Evolutionary conservation across 805 yeast genomes (phyloP).

Genomic region (Yarrowia yakushimensis): DNA sequence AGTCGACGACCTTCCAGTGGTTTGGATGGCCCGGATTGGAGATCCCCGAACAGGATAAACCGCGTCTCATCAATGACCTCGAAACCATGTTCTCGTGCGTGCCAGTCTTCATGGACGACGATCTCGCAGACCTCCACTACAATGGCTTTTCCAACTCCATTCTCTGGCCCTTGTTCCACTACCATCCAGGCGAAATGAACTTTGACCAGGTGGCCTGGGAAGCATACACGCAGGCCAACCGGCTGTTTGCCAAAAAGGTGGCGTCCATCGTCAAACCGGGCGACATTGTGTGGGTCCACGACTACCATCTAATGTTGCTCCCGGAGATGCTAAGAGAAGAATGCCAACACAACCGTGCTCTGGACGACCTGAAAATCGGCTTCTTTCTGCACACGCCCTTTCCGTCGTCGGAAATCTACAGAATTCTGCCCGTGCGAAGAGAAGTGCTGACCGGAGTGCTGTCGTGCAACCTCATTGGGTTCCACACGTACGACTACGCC

Average conservation of each 20-base stretch:
- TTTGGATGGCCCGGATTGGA: slow-evolving; percentile 98
- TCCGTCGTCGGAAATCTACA: slow-evolving; percentile 93
- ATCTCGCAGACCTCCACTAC: slow-evolving; percentile 91
- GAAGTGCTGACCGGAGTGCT: slow-evolving; percentile 89
- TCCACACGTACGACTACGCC: slow-evolving; percentile 98
- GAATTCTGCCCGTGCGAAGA: slow-evolving; percentile 91
- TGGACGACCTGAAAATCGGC: slow-evolving; percentile 69
- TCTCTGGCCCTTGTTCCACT: slow-evolving; percentile 96
- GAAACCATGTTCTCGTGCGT: slow-evolving; percentile 77
- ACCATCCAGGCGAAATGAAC: slow-evolving; percentile 98
- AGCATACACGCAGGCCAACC: slow-evolving; percentile 91
- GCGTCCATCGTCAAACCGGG: slow-evolving; percentile 68
- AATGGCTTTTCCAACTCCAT: slow-evolving; percentile 94
- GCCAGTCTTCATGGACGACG: slow-evolving; percentile 84
- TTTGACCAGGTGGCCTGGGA: slow-evolving; percentile 98
- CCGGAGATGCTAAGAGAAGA: slow-evolving; percentile 80
- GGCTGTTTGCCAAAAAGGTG: slow-evolving; percentile 71
- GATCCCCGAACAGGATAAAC: slow-evolving; percentile 72
- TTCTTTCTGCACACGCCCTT: slow-evolving; percentile 97
- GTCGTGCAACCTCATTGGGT: slow-evolving; percentile 92
- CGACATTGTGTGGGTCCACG: slow-evolving; percentile 96
- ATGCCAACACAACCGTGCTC: slow-evolving; percentile 40
- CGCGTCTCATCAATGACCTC: slow-evolving; percentile 64
- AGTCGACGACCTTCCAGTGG: slow-evolving; percentile 86
- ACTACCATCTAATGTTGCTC: slow-evolving; percentile 91